Evolutionary conservation across 2,329 filamentous ascomycete genomes (phyloP), one percentile per base, ranked within the genome.

Genomic region (Aspergillus tamarii): DNA sequence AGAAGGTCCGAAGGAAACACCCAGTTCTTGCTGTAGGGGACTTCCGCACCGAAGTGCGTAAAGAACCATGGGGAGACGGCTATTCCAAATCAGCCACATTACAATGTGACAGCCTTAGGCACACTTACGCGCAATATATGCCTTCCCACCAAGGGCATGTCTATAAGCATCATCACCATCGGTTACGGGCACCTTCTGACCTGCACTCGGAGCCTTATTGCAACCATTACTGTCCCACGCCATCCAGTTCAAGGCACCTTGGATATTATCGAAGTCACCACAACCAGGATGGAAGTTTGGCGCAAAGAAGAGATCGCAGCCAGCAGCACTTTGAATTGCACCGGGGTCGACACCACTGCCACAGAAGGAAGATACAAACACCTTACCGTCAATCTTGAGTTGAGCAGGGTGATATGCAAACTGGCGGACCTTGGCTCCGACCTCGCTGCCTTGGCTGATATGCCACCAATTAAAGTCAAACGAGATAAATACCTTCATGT

Each of bases 401-500:
- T 87, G 83, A 1, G 80, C 82, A 0, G 81, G 71, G 1, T 73
- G 72, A n/a, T 69, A 70, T 3, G 76, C 80, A 61, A 84, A 87
- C 62, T 82, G 73, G 11, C 77, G 78, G 60, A 86, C 77, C 68
- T 82, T 83, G 46, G 75, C 69, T 2, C 82, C 83, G n/a, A 83
- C 78, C 14, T 73, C 74, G 7, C 70, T 73, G 1, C 78, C 78
- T 46, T 83, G 72, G 16, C 69, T 62, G 11, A 70, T 68, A 28
- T 70, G 61, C 74, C 77, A 84, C 79, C 81, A 82, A 74, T 84
- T 84, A 71, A 85, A 86, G 74, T 87, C 84, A 65, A 87, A 87
- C 2, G 84, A 86, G 67, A 87, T 81, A 61, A 87, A 85, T 11
- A 85, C 82, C 59, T 85, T 84, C 79, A 87, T 84, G 57, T 74